Evolutionary conservation across 2,329 filamentous ascomycete species (phyloP).

Genomic region (Pezicula radicicola): DNA sequence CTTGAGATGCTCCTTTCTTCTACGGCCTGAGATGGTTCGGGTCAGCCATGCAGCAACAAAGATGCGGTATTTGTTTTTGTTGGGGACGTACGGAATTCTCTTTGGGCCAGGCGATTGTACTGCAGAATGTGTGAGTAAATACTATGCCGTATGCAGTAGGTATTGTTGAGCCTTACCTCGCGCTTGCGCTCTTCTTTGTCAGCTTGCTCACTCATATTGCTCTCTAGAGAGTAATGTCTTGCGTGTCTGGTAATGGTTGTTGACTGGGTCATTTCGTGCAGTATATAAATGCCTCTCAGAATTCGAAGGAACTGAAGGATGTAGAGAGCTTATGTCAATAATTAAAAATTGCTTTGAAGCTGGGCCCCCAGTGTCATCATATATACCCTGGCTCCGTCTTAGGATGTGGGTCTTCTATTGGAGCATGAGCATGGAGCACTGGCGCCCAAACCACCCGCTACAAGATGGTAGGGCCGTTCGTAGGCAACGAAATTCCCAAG

Average conservation of each 20-base stretch:
- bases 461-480: not conserved
- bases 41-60: not conserved
- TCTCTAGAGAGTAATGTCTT: constrained; percentile 20
- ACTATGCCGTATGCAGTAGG: not conserved
- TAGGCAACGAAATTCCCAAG: no score
- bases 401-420: not conserved
- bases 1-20: constrained; percentile 40
- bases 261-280: constrained; percentile 14
- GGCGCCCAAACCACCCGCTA: no score
- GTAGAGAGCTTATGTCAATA: constrained; percentile 3
- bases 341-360: not conserved
- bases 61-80: not conserved
- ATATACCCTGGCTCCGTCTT: constrained; percentile 16
- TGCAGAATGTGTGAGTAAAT: constrained; percentile 7
- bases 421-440: not conserved
- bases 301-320: constrained; percentile 4
- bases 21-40: constrained; percentile 31
- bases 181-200: constrained; percentile 33
- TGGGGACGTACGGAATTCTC: constrained; percentile 37
- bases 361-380: constrained; percentile 21
- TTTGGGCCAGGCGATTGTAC: constrained; percentile 40
- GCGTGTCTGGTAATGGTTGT: constrained; percentile 16
- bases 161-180: constrained; percentile 21
- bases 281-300: not conserved
- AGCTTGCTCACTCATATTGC: constrained; percentile 24